Conservation (phyloP, 2,329 filamentous ascomycete genomes). For the Fusarium succisae region DNA sequence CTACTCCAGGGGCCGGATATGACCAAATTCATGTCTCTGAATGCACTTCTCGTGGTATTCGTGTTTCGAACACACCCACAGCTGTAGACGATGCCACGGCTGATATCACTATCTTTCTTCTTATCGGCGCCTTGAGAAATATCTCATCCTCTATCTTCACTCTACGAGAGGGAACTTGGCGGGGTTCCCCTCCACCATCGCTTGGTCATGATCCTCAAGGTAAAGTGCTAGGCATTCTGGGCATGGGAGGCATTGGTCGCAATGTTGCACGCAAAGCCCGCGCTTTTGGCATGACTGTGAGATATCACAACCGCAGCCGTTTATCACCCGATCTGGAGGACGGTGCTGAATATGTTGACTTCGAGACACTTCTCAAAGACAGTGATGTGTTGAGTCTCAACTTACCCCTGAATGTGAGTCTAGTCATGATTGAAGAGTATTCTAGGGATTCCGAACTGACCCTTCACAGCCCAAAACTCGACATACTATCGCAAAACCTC, state of each 20-base stretch:
- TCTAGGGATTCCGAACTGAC: neutral
- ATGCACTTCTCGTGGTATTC: slow-evolving; percentile 72
- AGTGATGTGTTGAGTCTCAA: slow-evolving; percentile 85
- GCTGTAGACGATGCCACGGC: slow-evolving; percentile 86
- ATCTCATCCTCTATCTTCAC: slow-evolving; percentile 73
- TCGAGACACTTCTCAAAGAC: slow-evolving; percentile 74
- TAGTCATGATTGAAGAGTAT: neutral
- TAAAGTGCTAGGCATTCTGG: slow-evolving; percentile 81
- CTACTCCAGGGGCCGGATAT: slow-evolving; percentile 77
- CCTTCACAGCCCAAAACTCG: slow-evolving; percentile 65
- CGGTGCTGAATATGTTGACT: slow-evolving; percentile 73
- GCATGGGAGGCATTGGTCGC: slow-evolving; percentile 86
- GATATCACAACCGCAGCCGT: slow-evolving; percentile 77
- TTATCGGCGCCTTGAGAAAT: slow-evolving; percentile 81
- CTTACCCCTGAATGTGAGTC: slow-evolving; percentile 79
- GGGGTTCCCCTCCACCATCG: slow-evolving; percentile 64
- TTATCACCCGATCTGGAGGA: slow-evolving; percentile 65
- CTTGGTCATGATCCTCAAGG: slow-evolving; percentile 81
- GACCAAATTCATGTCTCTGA: slow-evolving; percentile 81
- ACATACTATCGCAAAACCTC: slow-evolving; percentile 76
- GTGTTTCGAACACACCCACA: slow-evolving; percentile 83
- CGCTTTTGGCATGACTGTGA: slow-evolving; percentile 78
- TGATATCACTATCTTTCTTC: slow-evolving; percentile 81
- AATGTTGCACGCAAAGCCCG: slow-evolving; percentile 79
- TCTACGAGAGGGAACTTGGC: slow-evolving; percentile 74